Conservation (phyloP, 1,139 yeast genomes). For the Geotrichum phurueaensis region DNA sequence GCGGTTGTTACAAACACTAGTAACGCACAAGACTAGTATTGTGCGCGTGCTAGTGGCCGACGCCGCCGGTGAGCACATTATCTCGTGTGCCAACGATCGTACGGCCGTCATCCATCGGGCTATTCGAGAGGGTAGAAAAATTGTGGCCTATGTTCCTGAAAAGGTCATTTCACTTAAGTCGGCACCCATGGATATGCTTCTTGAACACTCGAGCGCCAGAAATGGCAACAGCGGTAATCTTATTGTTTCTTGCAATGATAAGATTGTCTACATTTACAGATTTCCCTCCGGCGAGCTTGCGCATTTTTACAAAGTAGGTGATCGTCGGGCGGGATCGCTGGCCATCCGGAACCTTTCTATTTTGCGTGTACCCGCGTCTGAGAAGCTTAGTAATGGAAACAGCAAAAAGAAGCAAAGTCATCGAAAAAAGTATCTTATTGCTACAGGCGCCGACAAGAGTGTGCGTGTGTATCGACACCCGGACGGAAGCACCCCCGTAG, state of each 20-base stretch:
- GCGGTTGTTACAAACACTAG: conserved; percentile 52
- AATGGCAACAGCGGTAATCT: conserved; percentile 30
- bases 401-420: background rate
- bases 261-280: conserved; percentile 41
- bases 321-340: conserved; percentile 26
- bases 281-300: conserved; percentile 37
- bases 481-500: conserved; percentile 42
- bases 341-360: conserved; percentile 26
- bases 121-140: conserved; percentile 19
- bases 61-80: conserved; percentile 34
- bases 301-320: conserved; percentile 40
- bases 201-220: conserved; percentile 32
- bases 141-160: conserved; percentile 35
- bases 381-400: conserved; percentile 4
- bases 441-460: conserved; percentile 54
- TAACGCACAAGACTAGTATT: conserved; percentile 53
- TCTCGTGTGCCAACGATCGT: conserved; percentile 55
- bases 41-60: conserved; percentile 35
- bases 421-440: conserved; percentile 35
- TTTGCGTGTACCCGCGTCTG: conserved; percentile 14
- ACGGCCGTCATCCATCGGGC: conserved; percentile 50
- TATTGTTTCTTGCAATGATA: conserved; percentile 49
- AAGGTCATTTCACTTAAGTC: conserved; percentile 47
- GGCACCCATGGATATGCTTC: conserved; percentile 41
- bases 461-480: conserved; percentile 45